phyloP scores from a whole-genome alignment of 352 stramenopile genomes.

The Pythium vanterpoolii region DNA sequence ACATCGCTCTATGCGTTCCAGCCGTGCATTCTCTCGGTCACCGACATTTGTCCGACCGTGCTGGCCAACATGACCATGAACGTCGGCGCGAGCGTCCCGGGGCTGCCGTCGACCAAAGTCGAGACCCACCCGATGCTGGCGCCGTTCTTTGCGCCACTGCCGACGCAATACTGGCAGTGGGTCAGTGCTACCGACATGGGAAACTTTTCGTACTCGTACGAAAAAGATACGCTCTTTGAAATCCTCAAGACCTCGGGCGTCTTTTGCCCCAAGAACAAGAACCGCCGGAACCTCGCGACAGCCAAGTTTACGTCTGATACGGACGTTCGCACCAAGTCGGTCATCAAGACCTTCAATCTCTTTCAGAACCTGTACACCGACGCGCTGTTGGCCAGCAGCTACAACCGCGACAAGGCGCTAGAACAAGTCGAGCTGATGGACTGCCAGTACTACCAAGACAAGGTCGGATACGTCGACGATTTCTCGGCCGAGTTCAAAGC shows the following conservation, averaged over 20 bases:
- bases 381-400: conserved; percentile 6
- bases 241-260: conserved; percentile 32
- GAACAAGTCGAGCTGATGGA: conserved; percentile 50
- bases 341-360: conserved; percentile 39
- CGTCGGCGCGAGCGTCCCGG: conserved; percentile 24
- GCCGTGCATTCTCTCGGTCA: conserved; percentile 24
- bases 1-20: conserved; percentile 48
- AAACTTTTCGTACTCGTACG: conserved; percentile 60
- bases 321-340: conserved; percentile 21
- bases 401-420: conserved; percentile 25
- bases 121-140: conserved; percentile 42
- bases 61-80: conserved; percentile 49
- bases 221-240: conserved; percentile 41
- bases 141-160: conserved; percentile 49
- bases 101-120: conserved; percentile 22
- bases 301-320: background rate
- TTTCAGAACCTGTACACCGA: conserved; percentile 31
- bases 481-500: conserved; percentile 32
- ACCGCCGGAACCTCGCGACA: conserved; percentile 20
- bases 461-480: conserved; percentile 41
- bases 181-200: conserved; percentile 47
- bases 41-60: conserved; percentile 30
- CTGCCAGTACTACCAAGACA: conserved; percentile 48
- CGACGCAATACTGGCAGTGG: conserved; percentile 62
- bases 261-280: conserved; percentile 39